These are phyloP conservation scores for Darksidea phi DNA, from an alignment of 495 filamentous ascomycete species.

Conservation along the genomic window DNA sequence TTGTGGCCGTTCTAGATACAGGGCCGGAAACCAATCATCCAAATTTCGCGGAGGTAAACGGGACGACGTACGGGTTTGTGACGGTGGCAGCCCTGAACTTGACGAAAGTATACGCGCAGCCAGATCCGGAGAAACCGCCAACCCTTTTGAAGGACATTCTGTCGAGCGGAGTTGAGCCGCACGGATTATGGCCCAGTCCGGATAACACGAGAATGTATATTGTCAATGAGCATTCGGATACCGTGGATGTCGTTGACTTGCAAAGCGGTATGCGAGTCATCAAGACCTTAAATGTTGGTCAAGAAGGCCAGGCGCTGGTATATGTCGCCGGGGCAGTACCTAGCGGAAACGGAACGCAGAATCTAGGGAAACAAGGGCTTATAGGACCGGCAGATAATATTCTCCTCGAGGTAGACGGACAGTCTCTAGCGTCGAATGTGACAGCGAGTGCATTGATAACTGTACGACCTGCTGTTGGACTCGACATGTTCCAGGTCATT, in stretches of 20 bases:
- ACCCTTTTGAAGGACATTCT: conserved; percentile 13
- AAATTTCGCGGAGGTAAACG: conserved; percentile 31
- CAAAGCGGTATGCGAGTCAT: conserved; percentile 7
- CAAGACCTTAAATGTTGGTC: conserved; percentile 31
- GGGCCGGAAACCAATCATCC: conserved; percentile 36
- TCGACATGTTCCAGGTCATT: conserved; percentile 36
- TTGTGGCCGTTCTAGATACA: conserved; percentile 31
- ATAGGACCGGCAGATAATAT: conserved; percentile 11
- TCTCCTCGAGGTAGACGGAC: conserved; percentile 7
- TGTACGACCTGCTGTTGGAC: conserved; percentile 16
- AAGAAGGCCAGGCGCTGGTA: conserved; percentile 34
- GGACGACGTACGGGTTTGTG: conserved; percentile 29
- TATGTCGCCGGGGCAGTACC: conserved; percentile 34
- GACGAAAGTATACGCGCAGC: conserved; percentile 28
- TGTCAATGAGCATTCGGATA: conserved; percentile 38
- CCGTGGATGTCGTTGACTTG: conserved; percentile 32
- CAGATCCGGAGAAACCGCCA: conserved; percentile 8
- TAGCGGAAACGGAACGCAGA: conserved; percentile 24
- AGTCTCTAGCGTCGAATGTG: not conserved
- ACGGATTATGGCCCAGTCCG: conserved; percentile 34
- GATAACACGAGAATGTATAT: conserved; percentile 36
- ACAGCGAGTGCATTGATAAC: conserved; percentile 25
- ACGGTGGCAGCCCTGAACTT: conserved; percentile 30
- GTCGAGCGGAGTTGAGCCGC: conserved; percentile 32
- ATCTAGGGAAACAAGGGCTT: conserved; percentile 33